These are phyloP conservation scores for Strobilomyces echinocephalus DNA, from an alignment of 768 basidiomycete species.

Conservation along the genomic window DNA sequence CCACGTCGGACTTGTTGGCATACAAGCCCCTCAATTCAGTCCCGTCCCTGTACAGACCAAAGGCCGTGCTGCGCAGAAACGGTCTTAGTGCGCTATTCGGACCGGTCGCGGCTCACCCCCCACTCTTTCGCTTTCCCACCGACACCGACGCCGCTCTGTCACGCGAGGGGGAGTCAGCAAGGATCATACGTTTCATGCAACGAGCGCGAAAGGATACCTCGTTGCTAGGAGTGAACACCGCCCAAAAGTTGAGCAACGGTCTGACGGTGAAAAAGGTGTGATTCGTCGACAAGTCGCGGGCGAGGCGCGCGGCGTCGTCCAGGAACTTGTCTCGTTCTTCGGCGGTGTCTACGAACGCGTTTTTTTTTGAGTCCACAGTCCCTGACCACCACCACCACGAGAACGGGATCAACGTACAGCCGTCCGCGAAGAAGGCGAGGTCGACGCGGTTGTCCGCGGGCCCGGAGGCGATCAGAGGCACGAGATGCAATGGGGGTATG, in stretches of 20 bases:
- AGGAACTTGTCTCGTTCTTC: slow-evolving; percentile 62
- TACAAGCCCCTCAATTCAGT: slow-evolving; percentile 74
- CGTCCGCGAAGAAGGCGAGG: slow-evolving; percentile 74
- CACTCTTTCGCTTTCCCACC: slow-evolving; percentile 68
- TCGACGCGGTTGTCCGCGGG: slow-evolving; percentile 62
- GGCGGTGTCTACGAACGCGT: slow-evolving; percentile 40
- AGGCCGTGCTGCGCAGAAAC: slow-evolving; percentile 51
- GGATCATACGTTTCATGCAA: slow-evolving; percentile 18
- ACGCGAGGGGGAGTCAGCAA: slow-evolving; percentile 10
- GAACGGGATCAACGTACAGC: slow-evolving; percentile 48
- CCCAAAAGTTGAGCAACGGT: slow-evolving; percentile 79
- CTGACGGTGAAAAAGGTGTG: slow-evolving; percentile 74
- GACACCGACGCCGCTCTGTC: slow-evolving; percentile 63
- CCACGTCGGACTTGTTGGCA: slow-evolving; percentile 62
- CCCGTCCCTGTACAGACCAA: slow-evolving; percentile 72
- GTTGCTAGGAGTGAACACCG: slow-evolving; percentile 68
- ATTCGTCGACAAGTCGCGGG: slow-evolving; percentile 63
- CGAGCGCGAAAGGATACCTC: slow-evolving; percentile 41
- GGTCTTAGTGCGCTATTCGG: background rate
- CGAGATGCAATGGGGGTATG: slow-evolving; percentile 47
- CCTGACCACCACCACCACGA: too few species aligned
- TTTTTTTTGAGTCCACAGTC: too few species aligned
- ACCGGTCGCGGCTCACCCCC: slow-evolving; percentile 10
- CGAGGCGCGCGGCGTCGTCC: slow-evolving; percentile 60
- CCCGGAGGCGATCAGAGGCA: slow-evolving; percentile 58